Evolutionary conservation across 495 filamentous ascomycete genomes (phyloP), one percentile per base, ranked within the genome.

Genomic region (Lophium mytilinum): DNA sequence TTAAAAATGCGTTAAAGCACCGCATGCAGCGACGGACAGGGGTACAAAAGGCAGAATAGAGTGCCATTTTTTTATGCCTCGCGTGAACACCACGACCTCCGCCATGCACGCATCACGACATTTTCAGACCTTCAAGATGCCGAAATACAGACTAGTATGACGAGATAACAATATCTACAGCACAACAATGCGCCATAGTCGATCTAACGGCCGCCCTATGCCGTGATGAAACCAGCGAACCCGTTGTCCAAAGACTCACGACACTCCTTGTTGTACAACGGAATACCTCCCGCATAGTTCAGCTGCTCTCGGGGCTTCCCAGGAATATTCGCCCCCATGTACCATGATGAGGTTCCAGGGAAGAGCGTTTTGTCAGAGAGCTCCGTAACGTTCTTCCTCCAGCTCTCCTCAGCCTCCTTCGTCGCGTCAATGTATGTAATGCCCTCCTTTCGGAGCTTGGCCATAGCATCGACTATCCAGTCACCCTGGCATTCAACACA

Each of bases 381-480:
- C 41, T 72, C 68, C 35, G 58, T 63, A 9, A 69, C 63, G 42
- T 71, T 66, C 15, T 69, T 36, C 50, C 74, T 75, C 79, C 79
- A 83, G 21, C 54, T 52, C 41, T 76, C 65, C 55, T 77, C 74
- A 6, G 75, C 76, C 59, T 78, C 73, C 15, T 54, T 53, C 9
- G 69, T 76, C 6, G 77, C 62, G 39, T 80, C 69, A 34, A 77
- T 65, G 18, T 68, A 73, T 30, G 61, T 70, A 49, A 80, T 67
- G 8, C 68, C 63, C 34, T 76, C 66, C 17, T 73, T 67, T 37
- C 68, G 57, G 49, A 75, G 68, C 49, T 73, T 69, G 39, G 63
- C 59, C 49, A 81, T 73, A 7, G 71, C 69, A 52, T 78, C 75
- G 17, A 71, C 68, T 40, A 82, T 74, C 77, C 76, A 80, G 19